phyloP scores from a whole-genome alignment of 176 grass and related monocot genomes.

The Juncus inflexus region DNA sequence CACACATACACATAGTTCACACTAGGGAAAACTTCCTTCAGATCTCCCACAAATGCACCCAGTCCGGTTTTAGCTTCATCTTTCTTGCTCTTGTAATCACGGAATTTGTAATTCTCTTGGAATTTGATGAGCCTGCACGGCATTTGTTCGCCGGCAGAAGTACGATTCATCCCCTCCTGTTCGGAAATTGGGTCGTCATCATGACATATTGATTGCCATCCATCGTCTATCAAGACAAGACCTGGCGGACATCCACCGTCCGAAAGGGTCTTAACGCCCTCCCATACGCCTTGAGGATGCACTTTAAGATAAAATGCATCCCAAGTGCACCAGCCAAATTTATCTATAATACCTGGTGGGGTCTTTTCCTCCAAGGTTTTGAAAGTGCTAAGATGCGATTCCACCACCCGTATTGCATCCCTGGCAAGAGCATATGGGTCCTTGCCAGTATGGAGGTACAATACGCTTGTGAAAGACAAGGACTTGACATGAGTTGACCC shows the following conservation, averaged over 20 bases:
- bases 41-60: constrained; percentile 63
- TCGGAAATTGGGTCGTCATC: constrained; percentile 56
- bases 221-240: constrained; percentile 86
- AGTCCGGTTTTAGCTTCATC: constrained; percentile 26
- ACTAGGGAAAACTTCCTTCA: constrained; percentile 58
- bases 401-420: constrained; percentile 43
- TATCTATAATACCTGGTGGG: constrained; percentile 75
- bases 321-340: constrained; percentile 98
- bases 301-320: constrained; percentile 95
- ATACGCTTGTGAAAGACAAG: constrained; percentile 34
- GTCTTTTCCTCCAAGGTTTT: constrained; percentile 69
- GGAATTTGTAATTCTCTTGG: constrained; percentile 92
- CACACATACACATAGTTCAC: constrained; percentile 94
- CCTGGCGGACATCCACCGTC: constrained; percentile 90
- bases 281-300: constrained; percentile 65
- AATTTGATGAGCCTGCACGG: constrained; percentile 84
- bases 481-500: constrained; percentile 42
- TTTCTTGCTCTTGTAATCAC: constrained; percentile 52
- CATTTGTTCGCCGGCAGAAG: constrained; percentile 89
- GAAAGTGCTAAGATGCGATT: constrained; percentile 68
- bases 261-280: constrained; percentile 59
- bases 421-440: constrained; percentile 55
- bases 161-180: constrained; percentile 65
- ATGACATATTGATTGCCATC: constrained; percentile 94
- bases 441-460: constrained; percentile 81